phyloP scores from a whole-genome alignment of 164 flowering plant species.

The Magnolia changhungtana region DNA sequence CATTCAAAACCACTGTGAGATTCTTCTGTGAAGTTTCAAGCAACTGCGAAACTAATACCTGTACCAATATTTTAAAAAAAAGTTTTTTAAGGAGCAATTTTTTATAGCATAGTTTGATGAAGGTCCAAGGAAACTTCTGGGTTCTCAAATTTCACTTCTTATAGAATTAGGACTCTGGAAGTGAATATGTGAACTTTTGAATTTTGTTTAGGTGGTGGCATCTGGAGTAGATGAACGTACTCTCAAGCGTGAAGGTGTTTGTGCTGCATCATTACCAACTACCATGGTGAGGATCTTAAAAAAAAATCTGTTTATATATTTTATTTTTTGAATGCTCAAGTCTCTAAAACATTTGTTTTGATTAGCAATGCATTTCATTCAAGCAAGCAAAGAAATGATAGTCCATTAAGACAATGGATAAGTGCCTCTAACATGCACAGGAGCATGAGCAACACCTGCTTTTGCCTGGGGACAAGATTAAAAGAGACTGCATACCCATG shows the following conservation, averaged over 20 bases:
- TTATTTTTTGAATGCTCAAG: neutral
- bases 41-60: no score
- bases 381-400: neutral
- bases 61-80: no score
- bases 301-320: neutral
- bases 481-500: neutral
- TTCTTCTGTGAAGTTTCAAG: no score
- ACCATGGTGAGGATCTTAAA: conserved; percentile 63
- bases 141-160: neutral
- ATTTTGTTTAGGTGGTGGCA: conserved; percentile 74
- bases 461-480: no score
- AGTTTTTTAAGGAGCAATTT: neutral
- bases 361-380: neutral
- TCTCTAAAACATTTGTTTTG: neutral
- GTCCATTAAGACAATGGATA: no score
- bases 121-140: neutral
- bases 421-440: no score
- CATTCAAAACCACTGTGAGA: no score
- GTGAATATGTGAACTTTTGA: neutral
- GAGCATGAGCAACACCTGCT: no score
- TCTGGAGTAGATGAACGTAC: conserved; percentile 98
- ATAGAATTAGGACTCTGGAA: neutral
- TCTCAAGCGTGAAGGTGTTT: conserved; percentile 97
- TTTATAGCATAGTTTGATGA: neutral
- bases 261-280: conserved; percentile 98